A percentile compares a stretch with the other conserved stretches of the same genome.
These are phyloP conservation scores for Annona cherimola DNA, from an alignment of 164 flowering plant species.

Conservation along the genomic window DNA sequence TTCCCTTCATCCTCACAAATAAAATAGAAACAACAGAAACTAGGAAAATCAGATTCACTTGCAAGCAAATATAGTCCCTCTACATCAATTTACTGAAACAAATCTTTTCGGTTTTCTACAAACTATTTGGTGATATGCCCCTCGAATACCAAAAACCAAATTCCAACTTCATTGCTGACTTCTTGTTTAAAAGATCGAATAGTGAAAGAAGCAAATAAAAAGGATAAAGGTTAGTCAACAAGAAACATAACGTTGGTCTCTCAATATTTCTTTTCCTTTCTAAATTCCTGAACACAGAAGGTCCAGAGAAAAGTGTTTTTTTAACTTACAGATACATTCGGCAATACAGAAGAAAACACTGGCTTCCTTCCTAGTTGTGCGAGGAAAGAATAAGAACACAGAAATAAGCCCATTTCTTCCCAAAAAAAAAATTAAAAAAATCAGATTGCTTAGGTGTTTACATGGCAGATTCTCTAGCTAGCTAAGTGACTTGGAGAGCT, in stretches of 20 bases:
- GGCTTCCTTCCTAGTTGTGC: background rate
- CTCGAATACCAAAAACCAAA: background rate
- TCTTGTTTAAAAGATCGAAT: too few relatives aligned
- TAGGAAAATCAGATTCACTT: too few relatives aligned
- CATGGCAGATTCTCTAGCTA: slow-evolving; percentile 19
- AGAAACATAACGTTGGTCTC: background rate
- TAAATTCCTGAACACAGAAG: slow-evolving; percentile 1
- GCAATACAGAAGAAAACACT: background rate
- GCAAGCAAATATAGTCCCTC: too few relatives aligned
- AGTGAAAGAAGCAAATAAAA: too few relatives aligned
- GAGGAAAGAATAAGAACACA: background rate
- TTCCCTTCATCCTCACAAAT: background rate
- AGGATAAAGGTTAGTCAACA: background rate
- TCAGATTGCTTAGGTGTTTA: background rate
- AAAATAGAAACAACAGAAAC: background rate
- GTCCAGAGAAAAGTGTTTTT: background rate
- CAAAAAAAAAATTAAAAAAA: background rate
- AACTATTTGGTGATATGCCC: background rate
- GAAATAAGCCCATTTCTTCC: background rate
- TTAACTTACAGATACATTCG: slow-evolving; percentile 2
- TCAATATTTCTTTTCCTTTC: background rate
- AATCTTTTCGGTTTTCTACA: background rate
- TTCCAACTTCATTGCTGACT: too few relatives aligned
- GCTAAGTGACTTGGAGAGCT: slow-evolving; percentile 86
- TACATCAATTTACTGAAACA: too few relatives aligned